Evolutionary conservation across 2,329 filamentous ascomycete genomes (phyloP).

Genomic region (Diplocarpon mali): DNA sequence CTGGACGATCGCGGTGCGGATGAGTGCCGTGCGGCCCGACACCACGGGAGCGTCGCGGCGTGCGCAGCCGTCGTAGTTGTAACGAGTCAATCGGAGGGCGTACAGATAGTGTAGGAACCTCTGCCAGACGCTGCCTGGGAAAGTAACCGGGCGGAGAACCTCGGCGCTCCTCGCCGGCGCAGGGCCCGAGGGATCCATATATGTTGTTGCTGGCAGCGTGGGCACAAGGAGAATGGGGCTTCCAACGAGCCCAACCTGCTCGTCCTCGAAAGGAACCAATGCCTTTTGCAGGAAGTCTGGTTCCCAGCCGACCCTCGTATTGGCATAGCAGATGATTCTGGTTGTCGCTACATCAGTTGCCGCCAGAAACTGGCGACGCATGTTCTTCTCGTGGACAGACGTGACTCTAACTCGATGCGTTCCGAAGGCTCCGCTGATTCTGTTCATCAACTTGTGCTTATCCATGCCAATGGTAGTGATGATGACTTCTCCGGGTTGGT

Average conservation of each 20-base stretch:
- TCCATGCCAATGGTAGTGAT: neutral
- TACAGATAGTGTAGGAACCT: neutral
- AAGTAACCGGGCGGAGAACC: neutral
- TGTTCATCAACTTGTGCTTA: neutral
- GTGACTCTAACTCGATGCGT: slow-evolving; percentile 2
- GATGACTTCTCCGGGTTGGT: neutral
- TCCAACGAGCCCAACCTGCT: slow-evolving; percentile 1
- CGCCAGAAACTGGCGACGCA: neutral
- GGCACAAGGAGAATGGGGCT: neutral
- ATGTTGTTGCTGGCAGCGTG: neutral
- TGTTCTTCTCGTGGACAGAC: neutral
- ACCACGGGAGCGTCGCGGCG: slow-evolving; percentile 35
- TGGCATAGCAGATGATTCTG: slow-evolving; percentile 2
- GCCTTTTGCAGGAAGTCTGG: neutral
- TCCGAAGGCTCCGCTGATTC: neutral
- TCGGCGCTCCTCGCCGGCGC: too few relatives aligned
- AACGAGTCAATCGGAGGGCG: neutral
- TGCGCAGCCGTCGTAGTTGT: slow-evolving; percentile 1
- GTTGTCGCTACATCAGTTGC: neutral
- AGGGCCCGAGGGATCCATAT: too few relatives aligned
- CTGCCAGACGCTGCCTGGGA: neutral
- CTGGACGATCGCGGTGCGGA: slow-evolving; percentile 3
- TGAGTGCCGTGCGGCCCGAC: slow-evolving; percentile 37
- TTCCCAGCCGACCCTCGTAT: neutral
- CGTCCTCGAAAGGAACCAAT: neutral